Evolutionary conservation across 1,139 yeast genomes (phyloP), one percentile per base, ranked within the genome.

Genomic region (Meyerozyma sp.): DNA sequence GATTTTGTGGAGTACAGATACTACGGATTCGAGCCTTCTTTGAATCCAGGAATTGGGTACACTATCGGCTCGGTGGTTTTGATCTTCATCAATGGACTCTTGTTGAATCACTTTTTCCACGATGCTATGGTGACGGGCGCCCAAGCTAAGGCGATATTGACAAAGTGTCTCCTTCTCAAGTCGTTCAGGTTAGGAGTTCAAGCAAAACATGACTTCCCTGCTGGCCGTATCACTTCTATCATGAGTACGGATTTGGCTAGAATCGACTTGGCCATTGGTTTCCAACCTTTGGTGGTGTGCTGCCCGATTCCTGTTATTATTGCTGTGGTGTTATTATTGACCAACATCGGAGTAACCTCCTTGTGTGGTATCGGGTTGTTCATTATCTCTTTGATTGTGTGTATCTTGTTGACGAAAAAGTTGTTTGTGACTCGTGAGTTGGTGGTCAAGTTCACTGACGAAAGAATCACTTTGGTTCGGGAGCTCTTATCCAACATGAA

Each of bases 101-200:
- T 69, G 38, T 55, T 71, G 37, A 72, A 73, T 54, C 78, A 73
- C 48, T 70, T 61, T 46, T 71, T 70, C 57, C 75, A 71, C 49
- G 62, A 62, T 44, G 66, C 77, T 35, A 72, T 71, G 77, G 59
- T 70, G 42, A 62, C 71, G n/a, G 78, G 77, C 21, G 77, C 77
- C n/a, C 70, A 66, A 47, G 51, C 63, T 35, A 73, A 71, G 53
- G 64, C 73, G 29, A 61, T 73, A 8, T 58, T 73, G 43, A 69
- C 77, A 13, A 71, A 68, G 46, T 62, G 66, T 4, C 53, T 73
- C 21, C 55, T 73, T 36, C 51, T 66, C 40, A 73, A 73, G 50
- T 65, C 75, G 3, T 71, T 73, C 56, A 61, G 58, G 36, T 58
- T 73, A 47, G 62, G 64, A 41, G 59, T 69, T 3, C 62, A 59